phyloP scores from a whole-genome alignment of 768 basidiomycete genomes.

The Austroboletus eburneus region DNA sequence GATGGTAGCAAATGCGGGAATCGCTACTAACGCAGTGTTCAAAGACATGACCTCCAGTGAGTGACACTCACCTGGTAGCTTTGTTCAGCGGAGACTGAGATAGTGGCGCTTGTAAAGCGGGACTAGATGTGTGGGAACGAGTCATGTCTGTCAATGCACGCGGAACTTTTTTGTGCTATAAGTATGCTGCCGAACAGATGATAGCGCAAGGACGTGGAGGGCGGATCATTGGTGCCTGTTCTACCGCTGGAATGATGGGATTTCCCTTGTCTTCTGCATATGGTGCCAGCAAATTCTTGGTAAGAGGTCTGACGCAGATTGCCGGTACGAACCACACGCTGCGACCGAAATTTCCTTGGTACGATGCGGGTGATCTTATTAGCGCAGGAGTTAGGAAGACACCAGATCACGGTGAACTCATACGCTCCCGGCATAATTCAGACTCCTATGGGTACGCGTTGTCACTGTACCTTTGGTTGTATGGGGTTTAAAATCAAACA shows the following conservation, averaged over 20 bases:
- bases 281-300: background rate
- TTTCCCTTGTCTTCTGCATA: background rate
- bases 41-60: background rate
- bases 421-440: background rate
- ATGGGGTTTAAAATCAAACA: background rate
- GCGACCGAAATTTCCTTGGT: background rate
- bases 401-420: background rate
- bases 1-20: conserved; percentile 20
- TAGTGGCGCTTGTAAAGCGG: background rate
- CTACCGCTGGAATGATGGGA: background rate
- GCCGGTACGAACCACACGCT: background rate
- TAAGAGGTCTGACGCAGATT: background rate
- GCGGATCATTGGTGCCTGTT: background rate
- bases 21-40: background rate
- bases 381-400: background rate
- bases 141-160: background rate
- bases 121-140: background rate
- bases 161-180: background rate
- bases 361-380: background rate
- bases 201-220: background rate
- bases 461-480: background rate
- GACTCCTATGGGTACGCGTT: background rate
- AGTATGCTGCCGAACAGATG: background rate
- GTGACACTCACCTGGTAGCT: background rate
- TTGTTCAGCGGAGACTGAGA: background rate